Evolutionary conservation across 2,329 filamentous ascomycete species (phyloP).

Genomic region (Ophiosphaerella narmari): DNA sequence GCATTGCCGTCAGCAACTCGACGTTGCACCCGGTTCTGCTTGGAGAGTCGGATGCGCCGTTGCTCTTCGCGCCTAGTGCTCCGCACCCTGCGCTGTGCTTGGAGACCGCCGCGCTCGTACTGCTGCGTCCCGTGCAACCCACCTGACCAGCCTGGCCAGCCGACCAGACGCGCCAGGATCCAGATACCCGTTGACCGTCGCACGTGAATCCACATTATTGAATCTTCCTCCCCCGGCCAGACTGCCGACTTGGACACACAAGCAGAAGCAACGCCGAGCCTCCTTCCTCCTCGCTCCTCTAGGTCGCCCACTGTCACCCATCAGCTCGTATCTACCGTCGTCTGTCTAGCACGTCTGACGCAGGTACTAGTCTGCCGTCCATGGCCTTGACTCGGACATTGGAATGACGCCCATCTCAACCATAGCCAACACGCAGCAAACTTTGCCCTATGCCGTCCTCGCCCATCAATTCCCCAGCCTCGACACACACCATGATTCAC

Average conservation of each 20-base stretch:
- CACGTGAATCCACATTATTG: conserved; percentile 10
- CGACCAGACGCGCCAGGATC: conserved; percentile 7
- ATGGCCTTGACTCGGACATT: conserved; percentile 6
- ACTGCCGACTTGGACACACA: conserved; percentile 17
- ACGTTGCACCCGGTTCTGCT: background rate
- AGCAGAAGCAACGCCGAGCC: conserved; percentile 15
- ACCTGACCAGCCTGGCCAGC: background rate
- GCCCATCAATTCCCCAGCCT: too few species aligned
- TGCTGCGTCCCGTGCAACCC: conserved; percentile 6
- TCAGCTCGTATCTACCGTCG: background rate
- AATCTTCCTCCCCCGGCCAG: conserved; percentile 6
- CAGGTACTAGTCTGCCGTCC: conserved; percentile 15
- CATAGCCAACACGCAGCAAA: background rate
- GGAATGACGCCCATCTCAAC: background rate
- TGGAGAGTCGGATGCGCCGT: too few species aligned
- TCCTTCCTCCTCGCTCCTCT: conserved; percentile 7
- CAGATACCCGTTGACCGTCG: conserved; percentile 4
- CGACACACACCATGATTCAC: background rate
- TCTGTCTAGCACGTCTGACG: background rate
- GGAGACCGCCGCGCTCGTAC: conserved; percentile 5
- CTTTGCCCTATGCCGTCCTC: background rate
- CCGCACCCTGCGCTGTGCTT: background rate
- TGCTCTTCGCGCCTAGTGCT: background rate
- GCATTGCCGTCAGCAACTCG: background rate
- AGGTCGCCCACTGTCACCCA: conserved; percentile 2